Conservation (phyloP, 306 rosid species). For the Pachyrhizus erosus region DNA sequence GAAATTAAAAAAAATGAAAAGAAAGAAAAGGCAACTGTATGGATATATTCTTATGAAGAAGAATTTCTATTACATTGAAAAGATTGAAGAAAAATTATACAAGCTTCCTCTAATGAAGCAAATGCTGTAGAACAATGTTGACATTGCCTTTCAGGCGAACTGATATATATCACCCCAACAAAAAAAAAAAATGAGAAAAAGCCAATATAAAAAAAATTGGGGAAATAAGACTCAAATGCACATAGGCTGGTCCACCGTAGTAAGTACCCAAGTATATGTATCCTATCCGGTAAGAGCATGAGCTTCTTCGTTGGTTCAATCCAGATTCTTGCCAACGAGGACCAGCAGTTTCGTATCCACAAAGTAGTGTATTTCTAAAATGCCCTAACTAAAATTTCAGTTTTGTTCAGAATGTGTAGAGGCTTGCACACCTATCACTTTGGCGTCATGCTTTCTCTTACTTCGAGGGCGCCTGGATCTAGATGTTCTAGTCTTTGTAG, state of each 20-base stretch:
- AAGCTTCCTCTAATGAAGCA: conserved; percentile 47
- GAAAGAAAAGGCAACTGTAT: conserved; percentile 20
- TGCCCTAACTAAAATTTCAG: conserved; percentile 48
- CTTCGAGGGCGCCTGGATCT: conserved; percentile 67
- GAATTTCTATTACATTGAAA: conserved; percentile 47
- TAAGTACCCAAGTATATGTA: conserved; percentile 25
- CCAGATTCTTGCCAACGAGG: conserved; percentile 32
- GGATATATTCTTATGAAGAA: conserved; percentile 45
- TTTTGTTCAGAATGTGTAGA: conserved; percentile 60
- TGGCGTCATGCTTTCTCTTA: conserved; percentile 74
- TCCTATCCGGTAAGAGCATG: conserved; percentile 37
- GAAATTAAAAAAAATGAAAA: background rate
- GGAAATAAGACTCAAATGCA: conserved; percentile 45
- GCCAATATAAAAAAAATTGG: conserved; percentile 1
- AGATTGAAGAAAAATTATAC: conserved; percentile 38
- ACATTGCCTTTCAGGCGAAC: conserved; percentile 44
- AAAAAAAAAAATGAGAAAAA: conserved; percentile 20
- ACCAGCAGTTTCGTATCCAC: conserved; percentile 44
- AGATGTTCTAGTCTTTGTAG: conserved; percentile 64
- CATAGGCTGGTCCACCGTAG: conserved; percentile 35
- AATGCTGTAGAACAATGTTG: conserved; percentile 38
- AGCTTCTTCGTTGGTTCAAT: conserved; percentile 42
- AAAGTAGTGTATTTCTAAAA: conserved; percentile 35
- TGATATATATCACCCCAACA: conserved; percentile 43
- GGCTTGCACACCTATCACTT: conserved; percentile 56